Conservation (phyloP, 345 rosid species). For the Rhodamnia argentea region DNA sequence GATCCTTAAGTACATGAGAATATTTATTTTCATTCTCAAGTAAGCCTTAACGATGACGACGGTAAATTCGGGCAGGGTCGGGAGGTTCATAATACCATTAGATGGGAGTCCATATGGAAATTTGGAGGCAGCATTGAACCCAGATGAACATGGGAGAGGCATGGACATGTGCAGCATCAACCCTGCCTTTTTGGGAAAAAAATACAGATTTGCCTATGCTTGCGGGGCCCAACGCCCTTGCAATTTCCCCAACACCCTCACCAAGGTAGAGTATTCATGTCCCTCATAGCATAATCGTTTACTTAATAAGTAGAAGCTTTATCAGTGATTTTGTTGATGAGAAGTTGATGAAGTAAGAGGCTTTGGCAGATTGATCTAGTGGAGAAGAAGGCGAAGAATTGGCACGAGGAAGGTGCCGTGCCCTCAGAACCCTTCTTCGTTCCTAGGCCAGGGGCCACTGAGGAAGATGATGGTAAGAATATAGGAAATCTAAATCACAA, state of each 20-base stretch:
- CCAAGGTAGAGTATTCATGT: constrained; percentile 40
- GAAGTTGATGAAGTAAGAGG: not conserved
- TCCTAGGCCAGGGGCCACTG: constrained; percentile 69
- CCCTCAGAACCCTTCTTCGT: constrained; percentile 95
- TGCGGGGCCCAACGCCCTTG: constrained; percentile 96
- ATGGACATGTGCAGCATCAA: constrained; percentile 98
- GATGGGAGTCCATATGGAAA: constrained; percentile 74
- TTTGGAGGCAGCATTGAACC: constrained; percentile 72
- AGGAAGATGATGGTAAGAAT: constrained; percentile 82
- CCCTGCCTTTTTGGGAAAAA: constrained; percentile 56
- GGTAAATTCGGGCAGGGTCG: constrained; percentile 42
- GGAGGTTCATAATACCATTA: constrained; percentile 79
- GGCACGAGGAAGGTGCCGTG: constrained; percentile 68
- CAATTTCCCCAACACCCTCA: constrained; percentile 88
- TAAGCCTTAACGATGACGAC: not conserved
- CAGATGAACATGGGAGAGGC: constrained; percentile 88
- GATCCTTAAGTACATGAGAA: not conserved
- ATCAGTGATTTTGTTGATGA: not conserved
- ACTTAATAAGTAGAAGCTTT: not conserved
- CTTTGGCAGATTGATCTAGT: constrained; percentile 54
- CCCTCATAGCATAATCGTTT: not conserved
- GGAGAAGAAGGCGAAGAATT: constrained; percentile 65
- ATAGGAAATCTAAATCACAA: not conserved
- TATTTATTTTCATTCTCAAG: not conserved
- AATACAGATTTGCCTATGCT: constrained; percentile 79